These are phyloP conservation scores for Solanum sitiens DNA, from an alignment of 257 asterid genomes.

Conservation along the genomic window DNA sequence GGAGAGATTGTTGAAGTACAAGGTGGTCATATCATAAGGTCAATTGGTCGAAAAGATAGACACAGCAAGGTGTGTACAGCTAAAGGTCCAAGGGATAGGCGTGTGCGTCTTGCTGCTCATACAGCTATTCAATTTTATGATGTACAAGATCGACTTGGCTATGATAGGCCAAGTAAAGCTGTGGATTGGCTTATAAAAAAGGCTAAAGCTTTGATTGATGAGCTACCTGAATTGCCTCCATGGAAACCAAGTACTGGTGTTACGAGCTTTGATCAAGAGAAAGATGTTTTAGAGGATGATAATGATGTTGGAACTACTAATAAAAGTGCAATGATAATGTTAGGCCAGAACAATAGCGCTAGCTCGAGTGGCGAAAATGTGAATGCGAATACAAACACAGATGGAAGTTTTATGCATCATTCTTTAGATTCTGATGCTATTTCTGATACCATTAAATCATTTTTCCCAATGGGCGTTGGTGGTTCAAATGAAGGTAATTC, in stretches of 20 bases:
- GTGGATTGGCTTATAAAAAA: conserved; percentile 95
- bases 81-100: conserved; percentile 91
- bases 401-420: conserved; percentile 44
- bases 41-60: conserved; percentile 91
- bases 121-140: conserved; percentile 97
- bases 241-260: conserved; percentile 56
- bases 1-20: conserved; percentile 93
- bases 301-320: conserved; percentile 15
- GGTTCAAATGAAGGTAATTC: conserved; percentile 52
- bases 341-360: background rate
- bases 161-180: conserved; percentile 98
- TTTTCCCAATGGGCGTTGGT: conserved; percentile 69
- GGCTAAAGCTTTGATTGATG: conserved; percentile 84
- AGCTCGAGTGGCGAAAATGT: background rate
- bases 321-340: conserved; percentile 24
- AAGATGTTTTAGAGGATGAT: background rate
- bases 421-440: conserved; percentile 63
- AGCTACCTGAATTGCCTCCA: conserved; percentile 82
- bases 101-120: conserved; percentile 92
- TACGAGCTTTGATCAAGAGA: background rate
- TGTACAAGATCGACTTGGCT: conserved; percentile 95
- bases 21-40: conserved; percentile 96
- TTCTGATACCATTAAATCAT: conserved; percentile 79
- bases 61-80: conserved; percentile 99
- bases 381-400: background rate